Conservation (phyloP, 495 filamentous ascomycete genomes). For the Sphaerosporella brunnea region DNA sequence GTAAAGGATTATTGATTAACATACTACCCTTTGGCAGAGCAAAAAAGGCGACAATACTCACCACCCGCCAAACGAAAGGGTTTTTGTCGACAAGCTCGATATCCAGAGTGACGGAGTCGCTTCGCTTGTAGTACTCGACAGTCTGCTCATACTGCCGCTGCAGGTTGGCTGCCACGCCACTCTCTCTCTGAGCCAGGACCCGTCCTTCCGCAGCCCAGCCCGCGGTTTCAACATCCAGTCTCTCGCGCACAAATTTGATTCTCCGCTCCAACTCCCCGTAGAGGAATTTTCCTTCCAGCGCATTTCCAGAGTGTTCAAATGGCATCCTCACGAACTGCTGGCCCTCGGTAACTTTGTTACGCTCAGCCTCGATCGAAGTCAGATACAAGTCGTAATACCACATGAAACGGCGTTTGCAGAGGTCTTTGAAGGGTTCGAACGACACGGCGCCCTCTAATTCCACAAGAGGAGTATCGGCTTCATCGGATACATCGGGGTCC, state of each 20-base stretch:
- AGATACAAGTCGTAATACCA: conserved; percentile 92
- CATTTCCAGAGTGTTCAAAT: conserved; percentile 63
- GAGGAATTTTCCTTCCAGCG: conserved; percentile 74
- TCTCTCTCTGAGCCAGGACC: conserved; percentile 43
- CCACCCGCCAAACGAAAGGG: conserved; percentile 44
- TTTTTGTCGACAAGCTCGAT: conserved; percentile 57
- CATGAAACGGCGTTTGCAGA: conserved; percentile 79
- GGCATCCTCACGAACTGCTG: conserved; percentile 57
- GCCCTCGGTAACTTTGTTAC: conserved; percentile 40
- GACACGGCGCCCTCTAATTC: conserved; percentile 36
- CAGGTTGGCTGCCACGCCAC: conserved; percentile 60
- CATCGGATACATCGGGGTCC: conserved; percentile 36
- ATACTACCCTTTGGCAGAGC: neutral
- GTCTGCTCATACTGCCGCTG: conserved; percentile 73
- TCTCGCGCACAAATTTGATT: conserved; percentile 44
- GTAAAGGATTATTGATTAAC: conserved; percentile 7
- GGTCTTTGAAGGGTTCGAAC: conserved; percentile 71
- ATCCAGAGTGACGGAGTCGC: conserved; percentile 50
- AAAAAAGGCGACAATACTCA: conserved; percentile 27
- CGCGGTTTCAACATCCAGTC: conserved; percentile 52
- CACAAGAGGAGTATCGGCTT: conserved; percentile 34
- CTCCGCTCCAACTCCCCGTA: conserved; percentile 58
- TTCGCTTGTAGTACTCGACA: conserved; percentile 48
- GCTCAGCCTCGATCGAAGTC: conserved; percentile 44
- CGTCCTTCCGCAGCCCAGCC: conserved; percentile 55